Base-by-base conservation (phyloP, 1,139 yeast species). In the Taphrina flavorubra region DNA sequence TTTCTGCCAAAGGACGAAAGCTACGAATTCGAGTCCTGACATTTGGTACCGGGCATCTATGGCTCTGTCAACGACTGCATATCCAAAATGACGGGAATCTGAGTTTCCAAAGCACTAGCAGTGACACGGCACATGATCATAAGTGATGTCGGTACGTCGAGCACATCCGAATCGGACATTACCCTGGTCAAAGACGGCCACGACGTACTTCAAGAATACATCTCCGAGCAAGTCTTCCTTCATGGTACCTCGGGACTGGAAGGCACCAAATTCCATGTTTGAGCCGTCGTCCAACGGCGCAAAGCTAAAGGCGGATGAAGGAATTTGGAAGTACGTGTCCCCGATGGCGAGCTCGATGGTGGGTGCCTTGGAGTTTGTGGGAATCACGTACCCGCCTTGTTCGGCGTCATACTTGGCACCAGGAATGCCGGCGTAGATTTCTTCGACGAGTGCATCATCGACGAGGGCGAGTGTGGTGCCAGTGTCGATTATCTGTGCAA, bases 381-480 rank as follows among this genome's bases (percentile, higher is more conserved):
- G 60, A 6, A 56, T 18, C 11, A 56, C 36, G 36, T 39, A 56
- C 8, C 46, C 60, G 11, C 60, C 60, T n/a, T 56, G 31, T 8
- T 39, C 60, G 7, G 39, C 13, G 13, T 34, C 39, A 18, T 39
- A 40, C 49, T 40, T 20, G 6, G 60, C 2, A 8, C 47, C 60
- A 10, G 60, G 60, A 40, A 56, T 56, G 11, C 31, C n/a, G 13
- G 39, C 47, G 49, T 56, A 56, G 25, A 56, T 56, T 16, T 16
- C 36, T 14, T 56, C 16, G 42, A 11, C 6, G 16, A 39, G 13
- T 6, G 10, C 36, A 25, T 56, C 60, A 40, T 56, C 60, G 36
- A 56, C 44, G 14, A 56, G 36, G 36, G 37, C 36, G 36, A 56
- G 60, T 8, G 60, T 56, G 36, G 60, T 56, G 60, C 60, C 60